Evolutionary conservation across 805 yeast species (phyloP).

Genomic region (Candida endomychidarum): DNA sequence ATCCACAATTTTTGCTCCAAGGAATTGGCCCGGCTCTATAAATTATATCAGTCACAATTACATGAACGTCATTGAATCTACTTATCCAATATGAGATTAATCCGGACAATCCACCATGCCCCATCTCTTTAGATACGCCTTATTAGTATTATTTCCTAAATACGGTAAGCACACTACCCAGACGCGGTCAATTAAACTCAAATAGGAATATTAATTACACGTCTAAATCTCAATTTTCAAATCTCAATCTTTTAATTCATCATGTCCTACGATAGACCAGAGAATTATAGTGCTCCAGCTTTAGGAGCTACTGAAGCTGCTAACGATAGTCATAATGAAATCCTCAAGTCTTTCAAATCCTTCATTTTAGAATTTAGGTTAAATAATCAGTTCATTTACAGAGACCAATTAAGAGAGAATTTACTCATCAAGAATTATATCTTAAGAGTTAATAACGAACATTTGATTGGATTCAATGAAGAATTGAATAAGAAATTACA

Average conservation of each 20-base stretch:
- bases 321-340: constrained; percentile 65
- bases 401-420: constrained; percentile 89
- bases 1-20: too few species aligned
- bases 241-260: constrained; percentile 5
- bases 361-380: constrained; percentile 85
- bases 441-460: constrained; percentile 76
- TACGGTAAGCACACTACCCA: too few species aligned
- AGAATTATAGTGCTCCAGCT: constrained; percentile 73
- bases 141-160: too few species aligned
- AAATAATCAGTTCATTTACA: constrained; percentile 77
- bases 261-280: constrained; percentile 78
- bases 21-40: too few species aligned
- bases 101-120: too few species aligned
- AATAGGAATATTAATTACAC: constrained; percentile 16
- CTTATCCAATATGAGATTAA: too few species aligned
- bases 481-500: constrained; percentile 79
- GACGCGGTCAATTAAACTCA: constrained; percentile 13
- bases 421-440: constrained; percentile 72
- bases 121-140: too few species aligned
- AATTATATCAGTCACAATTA: too few species aligned
- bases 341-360: constrained; percentile 72
- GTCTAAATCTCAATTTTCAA: constrained; percentile 10
- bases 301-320: constrained; percentile 77
- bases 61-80: too few species aligned
- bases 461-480: constrained; percentile 83